A percentile compares a stretch with the other conserved stretches of the same genome.
Evolutionary conservation across 306 rosid genomes (phyloP).

Genomic region (Medicago lupulina): DNA sequence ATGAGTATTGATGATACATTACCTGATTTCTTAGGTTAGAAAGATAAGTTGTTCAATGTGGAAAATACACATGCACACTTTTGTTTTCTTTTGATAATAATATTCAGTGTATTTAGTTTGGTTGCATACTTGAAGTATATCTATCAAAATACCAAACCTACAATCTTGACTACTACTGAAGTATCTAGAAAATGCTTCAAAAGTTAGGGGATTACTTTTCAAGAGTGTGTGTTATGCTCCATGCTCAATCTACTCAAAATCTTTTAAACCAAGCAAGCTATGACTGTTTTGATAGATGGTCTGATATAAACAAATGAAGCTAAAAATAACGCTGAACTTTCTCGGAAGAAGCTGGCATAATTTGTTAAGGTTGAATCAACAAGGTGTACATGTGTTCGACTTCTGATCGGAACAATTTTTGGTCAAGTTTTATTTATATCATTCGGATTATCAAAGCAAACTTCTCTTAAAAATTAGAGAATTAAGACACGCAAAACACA

Average conservation of each 20-base stretch:
- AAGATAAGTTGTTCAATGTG: neutral
- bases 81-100: neutral
- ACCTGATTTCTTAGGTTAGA: neutral
- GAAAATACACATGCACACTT: neutral
- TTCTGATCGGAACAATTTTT: too few species aligned
- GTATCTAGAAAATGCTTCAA: neutral
- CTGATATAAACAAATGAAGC: neutral
- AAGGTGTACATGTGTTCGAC: too few species aligned
- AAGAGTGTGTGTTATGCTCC: neutral
- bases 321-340: too few species aligned
- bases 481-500: too few species aligned
- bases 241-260: neutral
- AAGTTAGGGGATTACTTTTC: neutral
- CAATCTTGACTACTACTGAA: neutral
- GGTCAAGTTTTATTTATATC: too few species aligned
- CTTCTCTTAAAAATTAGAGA: neutral
- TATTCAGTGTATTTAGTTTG: constrained; percentile 20
- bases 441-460: neutral
- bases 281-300: neutral
- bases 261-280: neutral
- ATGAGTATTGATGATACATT: constrained; percentile 7
- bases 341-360: neutral
- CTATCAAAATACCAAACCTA: neutral
- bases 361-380: neutral
- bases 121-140: neutral